Conservation (phyloP, 306 rosid species). For the Cicer yamashitae region DNA sequence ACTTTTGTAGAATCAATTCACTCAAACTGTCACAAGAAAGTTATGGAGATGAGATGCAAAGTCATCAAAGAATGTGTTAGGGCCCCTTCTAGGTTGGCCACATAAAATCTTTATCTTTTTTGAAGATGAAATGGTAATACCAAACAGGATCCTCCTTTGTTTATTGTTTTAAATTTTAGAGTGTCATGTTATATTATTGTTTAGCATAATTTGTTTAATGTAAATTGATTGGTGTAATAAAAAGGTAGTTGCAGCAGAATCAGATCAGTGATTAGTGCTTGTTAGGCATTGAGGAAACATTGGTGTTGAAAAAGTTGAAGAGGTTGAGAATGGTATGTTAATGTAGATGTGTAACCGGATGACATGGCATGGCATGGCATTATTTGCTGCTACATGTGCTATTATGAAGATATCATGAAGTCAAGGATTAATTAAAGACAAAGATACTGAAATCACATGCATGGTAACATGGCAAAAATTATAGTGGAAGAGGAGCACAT, state of each 20-base stretch:
- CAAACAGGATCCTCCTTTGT: slow-evolving; percentile 57
- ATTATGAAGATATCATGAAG: slow-evolving; percentile 24
- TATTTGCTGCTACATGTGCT: slow-evolving; percentile 44
- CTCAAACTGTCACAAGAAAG: slow-evolving; percentile 87
- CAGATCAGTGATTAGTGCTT: slow-evolving; percentile 41
- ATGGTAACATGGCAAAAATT: slow-evolving; percentile 40
- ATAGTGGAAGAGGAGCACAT: slow-evolving; percentile 44
- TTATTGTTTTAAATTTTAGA: slow-evolving; percentile 47
- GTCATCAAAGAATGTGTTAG: slow-evolving; percentile 34
- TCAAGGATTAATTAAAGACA: slow-evolving; percentile 40
- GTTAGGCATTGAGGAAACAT: slow-evolving; percentile 46
- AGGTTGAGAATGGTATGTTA: slow-evolving; percentile 36
- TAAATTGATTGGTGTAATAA: slow-evolving; percentile 59
- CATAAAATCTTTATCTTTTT: slow-evolving; percentile 50
- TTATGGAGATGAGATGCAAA: slow-evolving; percentile 74
- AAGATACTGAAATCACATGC: slow-evolving; percentile 48
- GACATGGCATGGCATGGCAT: slow-evolving; percentile 34
- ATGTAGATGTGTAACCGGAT: slow-evolving; percentile 32
- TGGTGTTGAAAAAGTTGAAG: slow-evolving; percentile 6
- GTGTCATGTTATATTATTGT: slow-evolving; percentile 44
- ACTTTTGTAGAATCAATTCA: slow-evolving; percentile 69
- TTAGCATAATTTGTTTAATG: slow-evolving; percentile 55
- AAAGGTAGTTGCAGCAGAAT: slow-evolving; percentile 44
- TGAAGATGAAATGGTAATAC: slow-evolving; percentile 46
- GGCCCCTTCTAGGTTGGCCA: slow-evolving; percentile 42